Percentiles rank a stretch among this genome's conserved stretches.
These are phyloP conservation scores for Tuber borchii DNA, from an alignment of 495 filamentous ascomycete genomes.

Conservation along the genomic window DNA sequence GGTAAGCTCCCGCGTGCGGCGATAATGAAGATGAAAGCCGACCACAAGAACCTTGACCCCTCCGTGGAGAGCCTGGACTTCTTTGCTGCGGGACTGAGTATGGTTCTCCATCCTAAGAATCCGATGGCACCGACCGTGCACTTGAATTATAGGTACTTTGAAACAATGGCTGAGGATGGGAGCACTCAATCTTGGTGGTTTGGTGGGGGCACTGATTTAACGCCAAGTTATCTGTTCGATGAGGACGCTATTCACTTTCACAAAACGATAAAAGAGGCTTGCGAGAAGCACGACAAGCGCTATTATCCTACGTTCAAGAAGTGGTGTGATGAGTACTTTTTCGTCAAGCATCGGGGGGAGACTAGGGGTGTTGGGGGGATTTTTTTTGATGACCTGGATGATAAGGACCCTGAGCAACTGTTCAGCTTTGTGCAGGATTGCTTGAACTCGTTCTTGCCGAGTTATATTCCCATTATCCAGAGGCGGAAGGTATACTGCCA, in stretches of 20 bases:
- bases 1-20: slow-evolving; percentile 81
- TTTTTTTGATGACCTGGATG: slow-evolving; percentile 97
- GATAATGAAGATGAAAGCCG: slow-evolving; percentile 85
- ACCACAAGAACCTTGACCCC: slow-evolving; percentile 83
- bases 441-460: slow-evolving; percentile 78
- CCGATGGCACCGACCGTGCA: slow-evolving; percentile 97
- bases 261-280: slow-evolving; percentile 80
- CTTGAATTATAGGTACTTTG: slow-evolving; percentile 98
- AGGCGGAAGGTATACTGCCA: slow-evolving; percentile 57
- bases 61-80: slow-evolving; percentile 72
- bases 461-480: slow-evolving; percentile 82
- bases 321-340: slow-evolving; percentile 98
- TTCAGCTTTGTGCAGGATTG: slow-evolving; percentile 88
- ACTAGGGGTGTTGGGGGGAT: slow-evolving; percentile 89
- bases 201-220: slow-evolving; percentile 89
- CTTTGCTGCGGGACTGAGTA: slow-evolving; percentile 87
- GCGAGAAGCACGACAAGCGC: slow-evolving; percentile 82
- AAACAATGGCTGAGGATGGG: slow-evolving; percentile 73
- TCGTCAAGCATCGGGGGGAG: slow-evolving; percentile 82
- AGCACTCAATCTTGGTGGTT: slow-evolving; percentile 91
- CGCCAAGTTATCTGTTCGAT: slow-evolving; percentile 88
- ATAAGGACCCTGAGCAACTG: slow-evolving; percentile 81
- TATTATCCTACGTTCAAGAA: slow-evolving; percentile 96
- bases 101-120: slow-evolving; percentile 88
- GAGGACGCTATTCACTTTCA: slow-evolving; percentile 98